These are phyloP conservation scores for Leptoxyphium fumago DNA, from an alignment of 2,329 filamentous ascomycete species.

Conservation along the genomic window DNA sequence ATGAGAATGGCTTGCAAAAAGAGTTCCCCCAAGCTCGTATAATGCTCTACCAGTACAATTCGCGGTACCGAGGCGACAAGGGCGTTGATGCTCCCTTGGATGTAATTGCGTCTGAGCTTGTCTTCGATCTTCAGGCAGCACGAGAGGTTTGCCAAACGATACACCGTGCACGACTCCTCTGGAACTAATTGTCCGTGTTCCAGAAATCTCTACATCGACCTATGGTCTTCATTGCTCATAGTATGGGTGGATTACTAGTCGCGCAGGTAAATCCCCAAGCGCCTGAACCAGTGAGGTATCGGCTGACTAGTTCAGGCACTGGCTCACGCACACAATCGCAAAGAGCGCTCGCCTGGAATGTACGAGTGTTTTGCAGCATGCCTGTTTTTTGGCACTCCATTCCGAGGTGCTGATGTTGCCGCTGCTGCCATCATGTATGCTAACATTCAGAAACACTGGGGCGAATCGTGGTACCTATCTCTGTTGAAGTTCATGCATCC, in stretches of 20 bases:
- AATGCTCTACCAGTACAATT: neutral
- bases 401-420: neutral
- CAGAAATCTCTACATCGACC: neutral
- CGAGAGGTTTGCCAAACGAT: neutral
- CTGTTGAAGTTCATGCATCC: neutral
- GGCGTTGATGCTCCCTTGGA: neutral
- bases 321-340: neutral
- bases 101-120: neutral
- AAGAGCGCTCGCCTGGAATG: neutral
- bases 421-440: neutral
- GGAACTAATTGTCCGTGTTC: neutral
- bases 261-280: neutral
- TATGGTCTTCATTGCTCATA: neutral
- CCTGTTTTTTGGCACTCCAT: neutral
- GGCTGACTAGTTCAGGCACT: neutral
- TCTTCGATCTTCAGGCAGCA: neutral
- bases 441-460: neutral
- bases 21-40: neutral
- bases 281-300: neutral
- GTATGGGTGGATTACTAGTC: neutral
- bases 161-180: neutral
- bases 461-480: neutral
- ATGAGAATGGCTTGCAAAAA: neutral
- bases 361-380: neutral
- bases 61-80: neutral